Conservation (phyloP, 495 filamentous ascomycete genomes). For the Glarea lozoyensis region DNA sequence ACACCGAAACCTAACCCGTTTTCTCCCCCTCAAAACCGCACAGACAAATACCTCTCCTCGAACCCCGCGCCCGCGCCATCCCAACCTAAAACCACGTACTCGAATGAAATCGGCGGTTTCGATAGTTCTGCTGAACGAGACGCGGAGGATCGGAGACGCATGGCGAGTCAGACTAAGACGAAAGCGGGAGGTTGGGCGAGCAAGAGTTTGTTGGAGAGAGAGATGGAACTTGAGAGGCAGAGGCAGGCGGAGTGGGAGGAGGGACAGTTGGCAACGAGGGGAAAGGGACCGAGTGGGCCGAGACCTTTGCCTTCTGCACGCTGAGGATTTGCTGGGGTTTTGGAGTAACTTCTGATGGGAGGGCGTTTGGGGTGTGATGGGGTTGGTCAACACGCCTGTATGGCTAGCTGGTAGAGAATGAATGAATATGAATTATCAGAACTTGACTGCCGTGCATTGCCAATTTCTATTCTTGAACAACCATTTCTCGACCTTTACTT, state of each 20-base stretch:
- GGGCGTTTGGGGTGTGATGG: too few species aligned
- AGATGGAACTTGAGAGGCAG: constrained; percentile 93
- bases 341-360: too few species aligned
- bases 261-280: constrained; percentile 63
- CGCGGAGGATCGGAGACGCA: constrained; percentile 58
- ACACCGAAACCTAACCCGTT: constrained; percentile 5
- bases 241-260: constrained; percentile 94
- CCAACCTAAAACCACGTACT: constrained; percentile 38
- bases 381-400: too few species aligned
- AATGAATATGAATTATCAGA: too few species aligned
- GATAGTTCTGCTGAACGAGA: constrained; percentile 52
- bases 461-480: too few species aligned
- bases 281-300: constrained; percentile 38
- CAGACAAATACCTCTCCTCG: constrained; percentile 33
- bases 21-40: constrained; percentile 28
- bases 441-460: too few species aligned
- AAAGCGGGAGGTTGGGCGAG: constrained; percentile 67
- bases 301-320: too few species aligned
- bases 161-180: constrained; percentile 55
- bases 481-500: too few species aligned
- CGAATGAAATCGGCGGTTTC: constrained; percentile 39
- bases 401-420: too few species aligned
- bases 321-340: too few species aligned
- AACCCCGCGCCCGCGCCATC: constrained; percentile 29
- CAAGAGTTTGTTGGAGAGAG: constrained; percentile 80